Base-by-base conservation (phyloP, 768 basidiomycete species). In the Clavulina sp. region DNA sequence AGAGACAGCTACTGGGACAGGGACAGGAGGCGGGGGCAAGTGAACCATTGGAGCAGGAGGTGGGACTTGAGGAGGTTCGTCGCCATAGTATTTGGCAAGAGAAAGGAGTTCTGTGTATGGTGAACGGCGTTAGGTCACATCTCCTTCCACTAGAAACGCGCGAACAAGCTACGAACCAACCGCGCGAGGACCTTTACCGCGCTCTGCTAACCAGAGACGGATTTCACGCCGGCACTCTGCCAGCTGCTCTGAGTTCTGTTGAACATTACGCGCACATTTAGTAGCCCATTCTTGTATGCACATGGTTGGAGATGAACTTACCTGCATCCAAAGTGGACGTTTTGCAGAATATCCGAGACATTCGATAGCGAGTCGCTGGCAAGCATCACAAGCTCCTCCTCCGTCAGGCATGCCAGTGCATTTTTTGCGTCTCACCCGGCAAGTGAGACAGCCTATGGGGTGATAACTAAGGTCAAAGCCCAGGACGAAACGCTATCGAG, bases 271-370 rank as follows among this genome's bases (percentile, higher is more conserved):
- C n/a, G n/a, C 13, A 46, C 13, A 38, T 38, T 38, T 38, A 23
- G 43, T 46, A 30, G 7, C 26, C 18, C 16, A 29, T 49, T 30
- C 26, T 16, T 34, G 13, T 30, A 33, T 30, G 9, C 28, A 34
- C 28, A 16, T 29, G 26, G 16, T 7, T 7, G 24, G 2, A 28
- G 48, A 30, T 30, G 18, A 6, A 31, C 29, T 1, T 49, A 49
- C 48, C 31, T 49, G 7, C 48, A 49, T 49, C 48, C 48, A 49
- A 26, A 16, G 7, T 18, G 31, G 48, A 26, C 48, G 48, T 30
- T 49, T 49, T 16, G 28, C 48, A 6, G 48, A 13, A 33, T 30
- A 49, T 16, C 48, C 48, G 18, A 49, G 32, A 26, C 48, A 49
- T 26, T 49, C 48, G 32, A 49, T 49, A 1, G 16, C 16, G 18